Conservation (phyloP, 1,284 basidiomycete species). For the Naganishia cerealis region DNA sequence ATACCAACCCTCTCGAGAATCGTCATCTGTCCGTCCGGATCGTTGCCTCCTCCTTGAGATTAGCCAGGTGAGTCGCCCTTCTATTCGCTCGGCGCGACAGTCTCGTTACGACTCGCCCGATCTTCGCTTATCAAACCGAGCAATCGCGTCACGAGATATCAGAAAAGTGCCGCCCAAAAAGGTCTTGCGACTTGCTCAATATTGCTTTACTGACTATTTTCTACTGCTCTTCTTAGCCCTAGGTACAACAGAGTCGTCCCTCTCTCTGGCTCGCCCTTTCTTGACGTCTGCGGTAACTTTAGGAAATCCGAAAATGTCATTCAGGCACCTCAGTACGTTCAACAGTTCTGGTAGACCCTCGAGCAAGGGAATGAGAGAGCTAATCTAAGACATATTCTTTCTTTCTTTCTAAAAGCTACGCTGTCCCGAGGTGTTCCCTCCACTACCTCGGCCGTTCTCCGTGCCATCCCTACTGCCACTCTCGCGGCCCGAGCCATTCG, state of each 20-base stretch:
- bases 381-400: not conserved
- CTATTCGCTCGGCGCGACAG: not conserved
- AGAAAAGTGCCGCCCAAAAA: slow-evolving; percentile 11
- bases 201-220: not conserved
- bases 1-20: not conserved
- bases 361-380: not conserved
- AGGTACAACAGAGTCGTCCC: not conserved
- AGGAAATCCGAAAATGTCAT: slow-evolving; percentile 11
- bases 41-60: not conserved
- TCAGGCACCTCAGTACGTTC: slow-evolving; percentile 23
- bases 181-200: not conserved
- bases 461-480: slow-evolving; percentile 27
- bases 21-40: not conserved
- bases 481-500: slow-evolving; percentile 20
- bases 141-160: slow-evolving; percentile 21
- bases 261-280: not conserved
- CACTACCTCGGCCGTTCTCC: slow-evolving; percentile 33
- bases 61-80: slow-evolving; percentile 1
- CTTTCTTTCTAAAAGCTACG: not conserved
- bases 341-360: not conserved
- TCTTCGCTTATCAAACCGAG: slow-evolving; percentile 18
- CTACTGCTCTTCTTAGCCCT: not conserved
- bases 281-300: not conserved
- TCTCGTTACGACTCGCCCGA: not conserved
- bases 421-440: slow-evolving; percentile 27